A percentile compares a stretch with the other conserved stretches of the same genome.
Evolutionary conservation across 441 rosid genomes (phyloP).

Genomic region (Gossypium schwendimanii): DNA sequence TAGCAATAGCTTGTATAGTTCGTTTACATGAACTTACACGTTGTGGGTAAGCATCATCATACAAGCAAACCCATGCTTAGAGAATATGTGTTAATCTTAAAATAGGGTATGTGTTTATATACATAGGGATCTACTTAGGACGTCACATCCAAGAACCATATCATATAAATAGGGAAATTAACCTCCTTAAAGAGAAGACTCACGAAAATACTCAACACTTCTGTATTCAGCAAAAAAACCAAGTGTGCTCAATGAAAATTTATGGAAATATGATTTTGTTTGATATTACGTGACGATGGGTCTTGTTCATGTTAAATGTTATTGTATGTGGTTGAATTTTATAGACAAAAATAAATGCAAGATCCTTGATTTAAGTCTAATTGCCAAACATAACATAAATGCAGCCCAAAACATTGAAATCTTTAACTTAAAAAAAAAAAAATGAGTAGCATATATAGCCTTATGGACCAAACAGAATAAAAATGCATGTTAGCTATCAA

Average conservation of each 20-base stretch:
- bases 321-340: neutral
- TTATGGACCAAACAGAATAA: slow-evolving; percentile 3
- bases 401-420: neutral
- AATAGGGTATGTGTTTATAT: too few relatives aligned
- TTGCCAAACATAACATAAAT: neutral
- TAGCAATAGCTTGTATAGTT: too few relatives aligned
- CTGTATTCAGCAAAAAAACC: neutral
- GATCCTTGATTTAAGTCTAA: neutral
- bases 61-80: too few relatives aligned
- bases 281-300: neutral
- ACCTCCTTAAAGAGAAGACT: too few relatives aligned
- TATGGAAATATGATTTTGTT: neutral
- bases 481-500: neutral
- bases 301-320: neutral
- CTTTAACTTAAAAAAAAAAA: neutral
- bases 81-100: too few relatives aligned
- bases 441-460: neutral
- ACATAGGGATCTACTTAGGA: accelerated
- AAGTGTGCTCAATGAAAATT: neutral
- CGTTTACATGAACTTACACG: too few relatives aligned
- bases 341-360: neutral
- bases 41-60: too few relatives aligned
- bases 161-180: too few relatives aligned
- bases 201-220: too few relatives aligned
- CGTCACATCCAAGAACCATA: too few relatives aligned